phyloP scores from a whole-genome alignment of 306 rosid genomes.

The Pterocarpus macrocarpus region DNA sequence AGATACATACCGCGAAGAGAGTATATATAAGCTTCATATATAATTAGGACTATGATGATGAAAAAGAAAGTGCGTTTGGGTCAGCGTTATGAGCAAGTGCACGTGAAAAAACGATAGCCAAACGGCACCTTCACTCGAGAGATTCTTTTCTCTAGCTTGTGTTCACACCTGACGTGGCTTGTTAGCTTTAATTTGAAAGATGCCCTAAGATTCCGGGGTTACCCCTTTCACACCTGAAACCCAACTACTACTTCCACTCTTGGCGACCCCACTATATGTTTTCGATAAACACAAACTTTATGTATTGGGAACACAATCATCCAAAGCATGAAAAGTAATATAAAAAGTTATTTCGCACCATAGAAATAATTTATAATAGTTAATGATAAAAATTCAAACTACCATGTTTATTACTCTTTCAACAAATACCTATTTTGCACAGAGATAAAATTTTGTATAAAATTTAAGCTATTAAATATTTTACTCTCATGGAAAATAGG shows the following conservation, averaged over 20 bases:
- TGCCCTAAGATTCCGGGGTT: constrained; percentile 29
- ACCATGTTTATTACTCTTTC: not conserved
- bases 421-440: not conserved
- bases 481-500: too few species aligned
- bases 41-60: constrained; percentile 2
- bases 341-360: not conserved
- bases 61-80: constrained; percentile 14
- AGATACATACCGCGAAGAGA: not conserved
- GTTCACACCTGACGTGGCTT: constrained; percentile 65
- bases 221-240: constrained; percentile 58
- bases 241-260: constrained; percentile 15
- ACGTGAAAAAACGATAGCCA: constrained; percentile 38
- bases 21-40: constrained; percentile 5
- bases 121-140: constrained; percentile 34
- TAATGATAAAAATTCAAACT: not conserved
- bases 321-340: not conserved
- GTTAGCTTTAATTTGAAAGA: constrained; percentile 3
- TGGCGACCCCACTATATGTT: constrained; percentile 1
- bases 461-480: too few species aligned
- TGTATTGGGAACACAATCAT: too few species aligned
- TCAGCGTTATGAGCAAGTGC: constrained; percentile 13
- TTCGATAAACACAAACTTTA: not conserved
- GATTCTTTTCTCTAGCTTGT: constrained; percentile 56
- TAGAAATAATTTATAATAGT: not conserved
- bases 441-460: not conserved